phyloP scores from a whole-genome alignment of 768 basidiomycete genomes.

The Auricularia auricula-judae region DNA sequence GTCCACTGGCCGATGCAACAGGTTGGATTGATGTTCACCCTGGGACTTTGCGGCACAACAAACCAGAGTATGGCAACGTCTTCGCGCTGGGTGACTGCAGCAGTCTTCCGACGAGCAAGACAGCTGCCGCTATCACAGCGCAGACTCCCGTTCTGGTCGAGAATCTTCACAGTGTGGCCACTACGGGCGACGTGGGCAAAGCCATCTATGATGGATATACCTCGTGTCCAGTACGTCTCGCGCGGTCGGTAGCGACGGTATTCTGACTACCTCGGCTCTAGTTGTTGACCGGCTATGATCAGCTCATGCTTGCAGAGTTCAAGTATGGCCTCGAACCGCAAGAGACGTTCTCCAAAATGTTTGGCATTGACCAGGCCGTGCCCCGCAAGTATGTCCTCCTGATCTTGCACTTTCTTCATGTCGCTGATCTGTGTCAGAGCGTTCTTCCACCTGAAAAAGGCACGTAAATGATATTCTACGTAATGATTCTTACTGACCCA shows the following conservation, averaged over 20 bases:
- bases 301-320: constrained; percentile 79
- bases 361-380: constrained; percentile 61
- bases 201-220: constrained; percentile 85
- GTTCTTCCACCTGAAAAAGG: constrained; percentile 87
- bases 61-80: constrained; percentile 69
- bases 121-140: constrained; percentile 84
- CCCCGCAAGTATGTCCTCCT: constrained; percentile 48
- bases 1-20: constrained; percentile 63
- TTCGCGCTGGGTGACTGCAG: constrained; percentile 91
- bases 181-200: constrained; percentile 54
- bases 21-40: constrained; percentile 89
- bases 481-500: not conserved
- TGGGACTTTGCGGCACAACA: constrained; percentile 71
- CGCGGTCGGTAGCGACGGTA: constrained; percentile 29
- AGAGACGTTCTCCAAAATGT: constrained; percentile 62
- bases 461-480: constrained; percentile 12
- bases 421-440: constrained; percentile 25
- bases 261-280: not conserved
- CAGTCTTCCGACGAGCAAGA: constrained; percentile 89
- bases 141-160: constrained; percentile 87
- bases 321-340: constrained; percentile 83
- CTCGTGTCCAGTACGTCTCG: constrained; percentile 61
- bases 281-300: constrained; percentile 21
- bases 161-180: constrained; percentile 69
- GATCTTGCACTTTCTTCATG: not conserved